Percentiles rank a stretch among this genome's conserved stretches.
These are phyloP conservation scores for Aspergillus avenaceus DNA, from an alignment of 495 filamentous ascomycete genomes.

Conservation along the genomic window DNA sequence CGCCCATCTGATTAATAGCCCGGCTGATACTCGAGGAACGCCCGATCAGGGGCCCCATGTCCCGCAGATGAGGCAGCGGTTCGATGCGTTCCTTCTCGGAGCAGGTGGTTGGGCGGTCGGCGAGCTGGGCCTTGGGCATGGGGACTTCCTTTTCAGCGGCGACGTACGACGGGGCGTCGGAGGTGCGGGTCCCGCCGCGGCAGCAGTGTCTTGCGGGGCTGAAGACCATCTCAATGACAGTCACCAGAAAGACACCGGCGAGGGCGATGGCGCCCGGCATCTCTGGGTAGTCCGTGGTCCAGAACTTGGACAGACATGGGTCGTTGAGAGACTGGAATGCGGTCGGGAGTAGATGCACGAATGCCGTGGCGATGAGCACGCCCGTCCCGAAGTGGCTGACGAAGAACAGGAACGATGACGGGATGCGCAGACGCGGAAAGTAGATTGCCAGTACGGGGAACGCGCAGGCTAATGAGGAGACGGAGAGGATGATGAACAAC, in stretches of 20 bases:
- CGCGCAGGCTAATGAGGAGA: constrained; percentile 52
- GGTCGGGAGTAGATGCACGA: constrained; percentile 74
- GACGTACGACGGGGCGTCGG: neutral
- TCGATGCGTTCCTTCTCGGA: constrained; percentile 3
- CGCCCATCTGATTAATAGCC: constrained; percentile 26
- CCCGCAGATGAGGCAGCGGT: constrained; percentile 21
- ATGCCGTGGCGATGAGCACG: constrained; percentile 79
- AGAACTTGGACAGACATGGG: constrained; percentile 64
- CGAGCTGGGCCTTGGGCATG: neutral
- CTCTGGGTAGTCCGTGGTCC: constrained; percentile 62
- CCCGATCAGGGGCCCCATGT: constrained; percentile 27
- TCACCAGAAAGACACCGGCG: constrained; percentile 62
- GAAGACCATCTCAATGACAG: constrained; percentile 68
- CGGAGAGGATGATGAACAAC: constrained; percentile 59
- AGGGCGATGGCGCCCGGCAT: constrained; percentile 69
- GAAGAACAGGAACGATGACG: constrained; percentile 51
- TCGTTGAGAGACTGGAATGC: constrained; percentile 69
- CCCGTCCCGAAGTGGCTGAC: constrained; percentile 78
- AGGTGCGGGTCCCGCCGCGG: constrained; percentile 9
- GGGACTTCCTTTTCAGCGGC: neutral
- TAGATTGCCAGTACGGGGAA: constrained; percentile 39
- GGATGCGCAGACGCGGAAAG: constrained; percentile 32
- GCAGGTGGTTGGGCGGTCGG: neutral
- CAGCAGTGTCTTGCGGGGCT: constrained; percentile 29
- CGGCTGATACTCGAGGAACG: constrained; percentile 28